These are phyloP conservation scores for Penicillium bialowiezense DNA, from an alignment of 495 filamentous ascomycete genomes.

Conservation along the genomic window DNA sequence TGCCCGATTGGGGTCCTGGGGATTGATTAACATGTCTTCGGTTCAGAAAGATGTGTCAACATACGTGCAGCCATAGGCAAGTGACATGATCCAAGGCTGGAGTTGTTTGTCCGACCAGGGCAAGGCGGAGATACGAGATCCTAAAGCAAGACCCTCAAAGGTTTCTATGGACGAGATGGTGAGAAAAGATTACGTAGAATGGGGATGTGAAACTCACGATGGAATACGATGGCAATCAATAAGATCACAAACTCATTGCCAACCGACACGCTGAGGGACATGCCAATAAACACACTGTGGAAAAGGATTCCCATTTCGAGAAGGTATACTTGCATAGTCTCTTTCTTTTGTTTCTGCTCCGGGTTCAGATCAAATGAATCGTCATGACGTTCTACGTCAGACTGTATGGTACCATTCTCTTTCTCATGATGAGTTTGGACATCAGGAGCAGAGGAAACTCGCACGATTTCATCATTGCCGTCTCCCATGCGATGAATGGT, in stretches of 20 bases:
- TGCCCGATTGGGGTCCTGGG: constrained; percentile 77
- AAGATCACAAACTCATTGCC: constrained; percentile 70
- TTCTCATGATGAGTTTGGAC: constrained; percentile 9
- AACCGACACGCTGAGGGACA: constrained; percentile 71
- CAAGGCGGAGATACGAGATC: constrained; percentile 54
- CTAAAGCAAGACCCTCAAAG: constrained; percentile 69
- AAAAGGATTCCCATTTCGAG: constrained; percentile 80
- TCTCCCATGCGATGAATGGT: constrained; percentile 29
- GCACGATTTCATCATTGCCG: constrained; percentile 22
- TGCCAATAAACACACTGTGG: constrained; percentile 78
- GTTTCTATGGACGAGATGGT: constrained; percentile 37
- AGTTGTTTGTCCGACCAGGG: constrained; percentile 32
- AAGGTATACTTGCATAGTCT: constrained; percentile 62
- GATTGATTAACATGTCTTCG: constrained; percentile 16
- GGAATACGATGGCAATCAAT: constrained; percentile 70
- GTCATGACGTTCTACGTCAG: constrained; percentile 21
- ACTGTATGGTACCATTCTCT: constrained; percentile 10
- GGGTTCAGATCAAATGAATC: constrained; percentile 3
- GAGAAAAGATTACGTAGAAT: background rate
- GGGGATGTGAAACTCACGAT: constrained; percentile 42
- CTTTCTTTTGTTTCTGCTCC: constrained; percentile 31
- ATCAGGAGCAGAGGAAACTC: constrained; percentile 27
- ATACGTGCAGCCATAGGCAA: constrained; percentile 66
- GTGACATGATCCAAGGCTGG: constrained; percentile 75
- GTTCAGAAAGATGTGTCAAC: background rate